phyloP scores from a whole-genome alignment of 306 rosid genomes.

The Coriaria nepalensis region DNA sequence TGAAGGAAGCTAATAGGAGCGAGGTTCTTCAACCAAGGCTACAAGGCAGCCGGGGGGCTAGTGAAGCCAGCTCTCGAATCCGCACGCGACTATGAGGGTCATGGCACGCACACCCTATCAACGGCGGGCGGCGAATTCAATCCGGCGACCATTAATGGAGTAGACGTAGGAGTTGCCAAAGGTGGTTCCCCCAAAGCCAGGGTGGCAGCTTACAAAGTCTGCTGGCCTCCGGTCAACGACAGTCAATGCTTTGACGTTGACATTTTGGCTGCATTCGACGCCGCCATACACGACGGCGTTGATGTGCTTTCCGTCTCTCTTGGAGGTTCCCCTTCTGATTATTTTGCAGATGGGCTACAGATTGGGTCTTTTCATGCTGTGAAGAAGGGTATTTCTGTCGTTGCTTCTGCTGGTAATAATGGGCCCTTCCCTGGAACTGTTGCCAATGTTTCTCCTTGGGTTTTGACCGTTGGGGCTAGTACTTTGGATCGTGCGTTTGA shows the following conservation, averaged over 20 bases:
- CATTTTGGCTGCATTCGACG: conserved; percentile 42
- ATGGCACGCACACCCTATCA: conserved; percentile 75
- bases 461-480: conserved; percentile 62
- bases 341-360: conserved; percentile 24
- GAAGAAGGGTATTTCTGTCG: conserved; percentile 31
- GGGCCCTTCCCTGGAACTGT: conserved; percentile 34
- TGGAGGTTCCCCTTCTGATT: conserved; percentile 15
- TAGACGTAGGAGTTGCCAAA: conserved; percentile 55
- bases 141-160: conserved; percentile 31
- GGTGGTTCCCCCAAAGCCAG: conserved; percentile 75
- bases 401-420: conserved; percentile 51
- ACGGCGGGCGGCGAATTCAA: conserved; percentile 58
- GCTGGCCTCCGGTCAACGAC: conserved; percentile 34
- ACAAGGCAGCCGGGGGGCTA: neutral
- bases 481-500: conserved; percentile 46
- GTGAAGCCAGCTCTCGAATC: conserved; percentile 5
- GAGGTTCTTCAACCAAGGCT: conserved; percentile 62
- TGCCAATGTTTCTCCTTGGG: conserved; percentile 57
- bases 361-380: conserved; percentile 58
- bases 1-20: conserved; percentile 70
- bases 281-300: conserved; percentile 61
- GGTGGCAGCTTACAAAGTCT: conserved; percentile 57
- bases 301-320: conserved; percentile 56
- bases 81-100: conserved; percentile 41
- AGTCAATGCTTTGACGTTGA: conserved; percentile 45